A percentile compares a stretch with the other conserved stretches of the same genome.
Evolutionary conservation across 108 stramenopile species (phyloP).

Genomic region (Nannochloropsis gaditana): DNA sequence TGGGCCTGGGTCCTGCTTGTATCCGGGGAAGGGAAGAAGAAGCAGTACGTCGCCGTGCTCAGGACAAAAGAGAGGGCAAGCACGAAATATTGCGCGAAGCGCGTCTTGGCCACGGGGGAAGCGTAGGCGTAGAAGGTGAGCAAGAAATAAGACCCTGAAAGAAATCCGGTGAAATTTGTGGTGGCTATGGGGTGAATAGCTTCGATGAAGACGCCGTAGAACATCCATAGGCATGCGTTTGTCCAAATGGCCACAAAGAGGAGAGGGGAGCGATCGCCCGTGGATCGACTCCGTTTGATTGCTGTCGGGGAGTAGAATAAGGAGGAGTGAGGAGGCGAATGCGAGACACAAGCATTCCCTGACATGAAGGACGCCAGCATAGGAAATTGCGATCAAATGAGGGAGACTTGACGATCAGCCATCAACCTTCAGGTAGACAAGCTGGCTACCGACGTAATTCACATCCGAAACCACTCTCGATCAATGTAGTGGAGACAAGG

Average conservation of each 20-base stretch:
- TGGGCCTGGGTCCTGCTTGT: background rate
- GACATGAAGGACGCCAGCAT: background rate
- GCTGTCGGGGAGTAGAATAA: background rate
- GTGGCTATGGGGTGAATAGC: background rate
- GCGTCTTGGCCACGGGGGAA: background rate
- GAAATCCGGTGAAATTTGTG: background rate
- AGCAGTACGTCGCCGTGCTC: background rate
- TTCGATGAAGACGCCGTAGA: background rate
- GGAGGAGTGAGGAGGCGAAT: background rate
- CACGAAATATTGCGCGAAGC: background rate
- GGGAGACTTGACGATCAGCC: no score
- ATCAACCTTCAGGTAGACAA: no score
- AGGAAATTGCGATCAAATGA: no score
- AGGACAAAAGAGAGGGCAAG: background rate
- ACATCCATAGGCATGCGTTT: conserved; percentile 7
- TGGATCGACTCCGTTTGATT: background rate
- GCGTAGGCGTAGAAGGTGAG: background rate
- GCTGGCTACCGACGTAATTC: no score
- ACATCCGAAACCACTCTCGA: no score
- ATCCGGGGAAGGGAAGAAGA: background rate
- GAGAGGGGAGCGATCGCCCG: conserved; percentile 6
- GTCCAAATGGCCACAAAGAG: background rate
- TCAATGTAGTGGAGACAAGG: no score
- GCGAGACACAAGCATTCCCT: background rate
- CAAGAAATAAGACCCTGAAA: background rate